Conservation (phyloP, 192 early-diverging fungal species). For the Backusella luteola region DNA sequence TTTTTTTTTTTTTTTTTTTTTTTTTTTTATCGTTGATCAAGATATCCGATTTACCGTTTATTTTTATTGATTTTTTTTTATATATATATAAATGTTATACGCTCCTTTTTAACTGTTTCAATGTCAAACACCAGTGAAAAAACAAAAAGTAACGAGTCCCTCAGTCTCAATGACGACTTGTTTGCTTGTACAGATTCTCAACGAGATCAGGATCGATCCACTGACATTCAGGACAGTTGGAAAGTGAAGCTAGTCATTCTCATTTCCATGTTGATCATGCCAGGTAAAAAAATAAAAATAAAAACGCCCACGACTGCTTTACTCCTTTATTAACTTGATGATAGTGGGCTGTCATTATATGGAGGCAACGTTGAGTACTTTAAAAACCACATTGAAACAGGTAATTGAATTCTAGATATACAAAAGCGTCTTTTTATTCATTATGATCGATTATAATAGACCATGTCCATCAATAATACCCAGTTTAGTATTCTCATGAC, state of each 20-base stretch:
- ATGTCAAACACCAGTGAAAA: neutral
- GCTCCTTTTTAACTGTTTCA: neutral
- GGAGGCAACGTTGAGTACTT: slow-evolving; percentile 20
- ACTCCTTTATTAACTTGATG: neutral
- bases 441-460: slow-evolving; percentile 37
- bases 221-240: neutral
- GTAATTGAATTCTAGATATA: neutral
- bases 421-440: neutral
- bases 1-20: neutral
- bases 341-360: slow-evolving; percentile 22
- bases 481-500: slow-evolving; percentile 63
- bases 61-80: neutral
- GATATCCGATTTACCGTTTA: neutral
- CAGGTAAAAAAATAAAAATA: slow-evolving; percentile 7
- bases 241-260: neutral
- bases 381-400: slow-evolving; percentile 20
- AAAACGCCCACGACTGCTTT: neutral
- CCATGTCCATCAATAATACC: slow-evolving; percentile 55
- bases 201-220: neutral
- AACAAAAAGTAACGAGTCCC: neutral
- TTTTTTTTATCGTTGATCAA: neutral
- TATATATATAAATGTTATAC: neutral
- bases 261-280: slow-evolving; percentile 17
- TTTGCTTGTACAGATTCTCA: neutral
- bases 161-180: neutral